Evolutionary conservation across 805 yeast genomes (phyloP), one percentile per base, ranked within the genome.

Genomic region (Saccharomycopsis olivae): DNA sequence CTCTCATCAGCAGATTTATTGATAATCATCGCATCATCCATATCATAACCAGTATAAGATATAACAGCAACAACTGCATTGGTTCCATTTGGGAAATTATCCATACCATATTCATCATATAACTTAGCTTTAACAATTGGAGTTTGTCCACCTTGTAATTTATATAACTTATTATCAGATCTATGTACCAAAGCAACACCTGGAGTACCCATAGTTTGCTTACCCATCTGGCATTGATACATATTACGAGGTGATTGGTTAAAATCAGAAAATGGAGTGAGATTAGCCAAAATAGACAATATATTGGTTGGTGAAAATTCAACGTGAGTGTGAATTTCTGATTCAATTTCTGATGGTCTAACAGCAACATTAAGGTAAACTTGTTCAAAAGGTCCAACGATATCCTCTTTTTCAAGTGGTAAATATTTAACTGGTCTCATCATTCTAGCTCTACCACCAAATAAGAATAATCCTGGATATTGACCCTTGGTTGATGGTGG

Each of bases 211-310:
- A 92, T 92, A 16, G 98, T 89, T 68, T 92, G 98, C 66, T 92
- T 92, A 75, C 96, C 97, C 98, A 92, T 92, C 71, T 92, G 98
- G 66, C 98, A 92, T 68, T 92, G 98, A 61, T 92, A 92, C 97
- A 92, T 92, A 61, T 92, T 92, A 76, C 98, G 83, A 55, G 98
- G 98, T 20, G 96, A 88, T 68, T 92, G 98, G 63, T 92, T 92
- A 68, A 92, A 92, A 61, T 92, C 98, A 1, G 97, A 88, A 60
- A 86, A 92, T 50, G 98, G 98, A 1, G 98, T 92, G 68, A 92
- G 71, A 63, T 92, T 92, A 49, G 97, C 98, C 60, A 92, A 69
- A 50, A 92, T 89, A 17, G 96, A 87, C 51, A 92, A 66, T 37
- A 92, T 86, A 61, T 92, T 87, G 2, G 97, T 92, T 53, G 98